These are phyloP conservation scores for Elsinoe perseae DNA, from an alignment of 2,329 filamentous ascomycete species.

Conservation along the genomic window DNA sequence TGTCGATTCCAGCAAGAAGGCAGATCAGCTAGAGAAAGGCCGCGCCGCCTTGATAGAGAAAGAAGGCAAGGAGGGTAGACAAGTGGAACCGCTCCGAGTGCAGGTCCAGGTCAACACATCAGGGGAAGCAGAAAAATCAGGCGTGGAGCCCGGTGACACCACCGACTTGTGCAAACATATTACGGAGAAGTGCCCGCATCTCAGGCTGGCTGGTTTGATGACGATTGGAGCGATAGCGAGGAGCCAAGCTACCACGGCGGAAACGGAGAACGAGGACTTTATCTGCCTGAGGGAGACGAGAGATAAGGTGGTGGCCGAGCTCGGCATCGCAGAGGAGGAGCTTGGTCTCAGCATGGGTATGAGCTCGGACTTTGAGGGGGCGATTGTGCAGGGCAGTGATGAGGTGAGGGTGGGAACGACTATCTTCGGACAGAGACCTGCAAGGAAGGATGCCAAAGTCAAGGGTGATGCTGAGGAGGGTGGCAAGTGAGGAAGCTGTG, in stretches of 20 bases:
- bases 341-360: slow-evolving; percentile 97
- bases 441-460: slow-evolving; percentile 70
- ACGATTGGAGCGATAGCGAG: slow-evolving; percentile 93
- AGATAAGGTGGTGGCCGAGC: slow-evolving; percentile 58
- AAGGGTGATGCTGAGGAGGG: slow-evolving; percentile 25
- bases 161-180: slow-evolving; percentile 63
- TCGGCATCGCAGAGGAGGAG: slow-evolving; percentile 48
- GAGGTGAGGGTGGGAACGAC: slow-evolving; percentile 91
- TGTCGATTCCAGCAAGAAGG: slow-evolving; percentile 83
- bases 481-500: slow-evolving; percentile 16
- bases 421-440: slow-evolving; percentile 79
- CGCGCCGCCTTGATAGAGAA: slow-evolving; percentile 52
- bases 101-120: slow-evolving; percentile 96
- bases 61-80: slow-evolving; percentile 22
- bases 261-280: slow-evolving; percentile 91
- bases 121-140: slow-evolving; percentile 77
- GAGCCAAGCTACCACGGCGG: slow-evolving; percentile 60
- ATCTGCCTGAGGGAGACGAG: slow-evolving; percentile 58
- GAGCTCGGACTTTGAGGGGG: slow-evolving; percentile 92
- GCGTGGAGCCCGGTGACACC: slow-evolving; percentile 60
- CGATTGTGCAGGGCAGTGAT: slow-evolving; percentile 71
- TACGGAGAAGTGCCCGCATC: slow-evolving; percentile 59
- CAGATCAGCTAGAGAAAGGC: slow-evolving; percentile 67
- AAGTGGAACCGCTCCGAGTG: slow-evolving; percentile 50
- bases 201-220: slow-evolving; percentile 80